Evolutionary conservation across 768 basidiomycete genomes (phyloP).

Genomic region (Boletus sensibilis): DNA sequence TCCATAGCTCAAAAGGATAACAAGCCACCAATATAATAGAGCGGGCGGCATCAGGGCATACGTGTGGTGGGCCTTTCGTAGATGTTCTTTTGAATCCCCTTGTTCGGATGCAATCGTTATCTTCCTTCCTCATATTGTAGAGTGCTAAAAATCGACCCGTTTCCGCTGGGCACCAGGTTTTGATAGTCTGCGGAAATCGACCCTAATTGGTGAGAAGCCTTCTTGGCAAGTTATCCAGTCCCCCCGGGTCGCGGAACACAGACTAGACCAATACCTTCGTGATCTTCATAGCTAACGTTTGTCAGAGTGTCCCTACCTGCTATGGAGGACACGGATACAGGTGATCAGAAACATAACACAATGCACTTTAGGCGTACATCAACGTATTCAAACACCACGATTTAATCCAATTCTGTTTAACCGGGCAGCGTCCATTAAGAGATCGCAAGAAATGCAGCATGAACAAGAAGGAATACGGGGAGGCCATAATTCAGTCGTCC

Average conservation of each 20-base stretch:
- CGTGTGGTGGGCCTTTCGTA: background rate
- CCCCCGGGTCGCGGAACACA: background rate
- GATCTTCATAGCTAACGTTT: background rate
- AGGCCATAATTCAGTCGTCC: background rate
- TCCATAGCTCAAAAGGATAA: constrained; percentile 42
- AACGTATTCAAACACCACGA: background rate
- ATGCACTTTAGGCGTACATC: background rate
- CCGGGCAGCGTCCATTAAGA: background rate
- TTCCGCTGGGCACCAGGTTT: background rate
- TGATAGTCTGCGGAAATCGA: background rate
- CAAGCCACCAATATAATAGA: constrained; percentile 30
- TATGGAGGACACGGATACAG: background rate
- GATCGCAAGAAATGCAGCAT: background rate
- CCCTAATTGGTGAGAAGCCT: background rate
- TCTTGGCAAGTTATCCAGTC: background rate
- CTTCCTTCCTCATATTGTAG: background rate
- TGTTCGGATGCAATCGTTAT: background rate
- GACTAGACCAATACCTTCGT: background rate
- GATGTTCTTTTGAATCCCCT: background rate
- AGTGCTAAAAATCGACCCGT: background rate
- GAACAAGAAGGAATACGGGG: background rate
- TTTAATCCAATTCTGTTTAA: background rate
- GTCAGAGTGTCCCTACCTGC: background rate
- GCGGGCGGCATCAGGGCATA: background rate
- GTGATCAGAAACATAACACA: background rate